Conservation (phyloP, 2,329 filamentous ascomycete genomes). For the Colletotrichum sp. region DNA sequence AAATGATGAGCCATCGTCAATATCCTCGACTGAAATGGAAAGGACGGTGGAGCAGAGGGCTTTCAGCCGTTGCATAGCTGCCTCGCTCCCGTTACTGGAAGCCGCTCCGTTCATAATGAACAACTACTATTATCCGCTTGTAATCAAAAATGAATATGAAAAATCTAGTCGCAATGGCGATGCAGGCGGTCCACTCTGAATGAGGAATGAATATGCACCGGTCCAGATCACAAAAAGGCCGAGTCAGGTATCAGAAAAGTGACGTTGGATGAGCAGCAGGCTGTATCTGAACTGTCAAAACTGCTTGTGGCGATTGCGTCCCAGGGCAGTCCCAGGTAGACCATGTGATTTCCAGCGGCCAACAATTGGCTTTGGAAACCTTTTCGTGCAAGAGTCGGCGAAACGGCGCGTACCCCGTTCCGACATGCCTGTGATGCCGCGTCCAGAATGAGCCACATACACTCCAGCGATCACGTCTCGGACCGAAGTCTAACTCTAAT, state of each 20-base stretch:
- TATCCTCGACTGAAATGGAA: not conserved
- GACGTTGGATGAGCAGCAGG: not conserved
- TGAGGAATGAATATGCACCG: not conserved
- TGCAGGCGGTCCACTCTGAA: not conserved
- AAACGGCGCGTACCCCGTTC: not conserved
- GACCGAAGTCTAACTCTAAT: slow-evolving; percentile 7
- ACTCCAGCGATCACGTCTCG: not conserved
- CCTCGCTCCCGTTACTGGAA: not conserved
- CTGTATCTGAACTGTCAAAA: not conserved
- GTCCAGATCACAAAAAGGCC: not conserved
- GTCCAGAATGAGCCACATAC: not conserved
- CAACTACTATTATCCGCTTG: not conserved
- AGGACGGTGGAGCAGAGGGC: not conserved
- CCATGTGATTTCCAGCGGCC: not conserved
- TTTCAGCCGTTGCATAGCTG: not conserved
- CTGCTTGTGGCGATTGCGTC: not conserved
- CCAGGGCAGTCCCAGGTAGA: not conserved
- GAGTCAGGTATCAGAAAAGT: not conserved
- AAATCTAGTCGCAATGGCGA: not conserved
- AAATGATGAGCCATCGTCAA: not conserved
- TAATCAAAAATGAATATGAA: not conserved
- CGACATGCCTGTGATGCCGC: not conserved
- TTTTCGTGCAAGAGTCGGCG: not conserved
- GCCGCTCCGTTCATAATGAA: not conserved
- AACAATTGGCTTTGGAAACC: not conserved